phyloP scores from a whole-genome alignment of 129 eudicot genomes.

The Apium graveolens region DNA sequence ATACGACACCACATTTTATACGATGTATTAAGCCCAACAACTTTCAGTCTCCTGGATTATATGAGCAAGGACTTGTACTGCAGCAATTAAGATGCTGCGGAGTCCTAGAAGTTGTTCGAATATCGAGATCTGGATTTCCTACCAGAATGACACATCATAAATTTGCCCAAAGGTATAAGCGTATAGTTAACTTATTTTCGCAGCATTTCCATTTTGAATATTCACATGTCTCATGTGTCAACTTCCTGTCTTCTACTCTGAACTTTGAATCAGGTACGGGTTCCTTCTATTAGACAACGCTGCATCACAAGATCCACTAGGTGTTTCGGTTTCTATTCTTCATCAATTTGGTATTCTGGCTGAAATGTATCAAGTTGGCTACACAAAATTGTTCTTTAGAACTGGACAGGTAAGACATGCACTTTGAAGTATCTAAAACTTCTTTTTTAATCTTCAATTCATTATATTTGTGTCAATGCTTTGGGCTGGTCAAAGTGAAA shows the following conservation, averaged over 20 bases:
- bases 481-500: neutral
- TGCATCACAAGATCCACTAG: conserved; percentile 75
- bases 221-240: neutral
- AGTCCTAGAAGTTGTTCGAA: conserved; percentile 80
- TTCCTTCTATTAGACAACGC: conserved; percentile 65
- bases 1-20: conserved; percentile 78
- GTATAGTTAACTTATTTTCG: neutral
- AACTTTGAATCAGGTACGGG: conserved; percentile 53
- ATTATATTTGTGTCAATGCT: neutral
- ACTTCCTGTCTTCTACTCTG: neutral
- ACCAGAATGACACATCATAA: conserved; percentile 84
- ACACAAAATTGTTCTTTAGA: conserved; percentile 79
- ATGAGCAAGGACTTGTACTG: conserved; percentile 61
- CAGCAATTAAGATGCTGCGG: conserved; percentile 90
- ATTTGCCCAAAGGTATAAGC: conserved; percentile 63
- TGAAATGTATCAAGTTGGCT: conserved; percentile 95
- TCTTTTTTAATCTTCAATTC: neutral
- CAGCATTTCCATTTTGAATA: neutral
- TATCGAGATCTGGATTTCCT: conserved; percentile 85
- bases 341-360: conserved; percentile 70
- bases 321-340: conserved; percentile 73
- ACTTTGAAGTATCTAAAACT: neutral
- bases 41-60: conserved; percentile 66
- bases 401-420: conserved; percentile 69
- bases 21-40: conserved; percentile 93